Conservation (phyloP, 768 basidiomycete genomes). For the Trametes gibbosa region DNA sequence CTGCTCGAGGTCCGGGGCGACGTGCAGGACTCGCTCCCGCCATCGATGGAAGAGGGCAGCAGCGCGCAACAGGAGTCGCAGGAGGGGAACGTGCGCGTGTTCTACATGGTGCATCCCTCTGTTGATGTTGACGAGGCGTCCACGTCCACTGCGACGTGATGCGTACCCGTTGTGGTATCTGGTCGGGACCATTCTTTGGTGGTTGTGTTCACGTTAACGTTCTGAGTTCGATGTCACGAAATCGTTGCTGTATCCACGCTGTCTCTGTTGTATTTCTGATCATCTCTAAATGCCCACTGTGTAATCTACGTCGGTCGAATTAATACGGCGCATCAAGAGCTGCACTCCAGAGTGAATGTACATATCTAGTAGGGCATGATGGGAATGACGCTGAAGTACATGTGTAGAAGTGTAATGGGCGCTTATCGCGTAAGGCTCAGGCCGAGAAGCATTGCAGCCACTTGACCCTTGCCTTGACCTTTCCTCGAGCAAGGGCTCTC, state of each 20-base stretch:
- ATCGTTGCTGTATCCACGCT: constrained; percentile 17
- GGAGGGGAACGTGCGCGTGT: constrained; percentile 62
- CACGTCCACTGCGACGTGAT: constrained; percentile 32
- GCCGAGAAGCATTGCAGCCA: constrained; percentile 16
- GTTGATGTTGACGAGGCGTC: constrained; percentile 64
- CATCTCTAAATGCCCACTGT: background rate
- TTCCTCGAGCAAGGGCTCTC: background rate
- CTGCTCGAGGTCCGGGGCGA: constrained; percentile 82
- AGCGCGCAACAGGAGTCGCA: constrained; percentile 37
- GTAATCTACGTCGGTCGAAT: constrained; percentile 13
- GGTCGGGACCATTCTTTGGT: background rate
- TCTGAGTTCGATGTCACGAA: background rate
- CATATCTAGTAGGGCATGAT: no score
- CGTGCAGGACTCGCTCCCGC: constrained; percentile 71
- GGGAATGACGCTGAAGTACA: no score
- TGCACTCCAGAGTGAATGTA: no score
- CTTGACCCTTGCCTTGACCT: constrained; percentile 1
- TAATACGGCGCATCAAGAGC: no score
- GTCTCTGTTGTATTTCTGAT: background rate
- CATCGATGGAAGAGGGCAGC: constrained; percentile 60
- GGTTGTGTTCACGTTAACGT: background rate
- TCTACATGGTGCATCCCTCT: constrained; percentile 88
- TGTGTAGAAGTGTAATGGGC: no score
- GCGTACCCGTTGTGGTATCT: no score
- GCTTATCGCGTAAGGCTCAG: constrained; percentile 5